Evolutionary conservation across 306 rosid genomes (phyloP).

Genomic region (Crotalaria pallida): DNA sequence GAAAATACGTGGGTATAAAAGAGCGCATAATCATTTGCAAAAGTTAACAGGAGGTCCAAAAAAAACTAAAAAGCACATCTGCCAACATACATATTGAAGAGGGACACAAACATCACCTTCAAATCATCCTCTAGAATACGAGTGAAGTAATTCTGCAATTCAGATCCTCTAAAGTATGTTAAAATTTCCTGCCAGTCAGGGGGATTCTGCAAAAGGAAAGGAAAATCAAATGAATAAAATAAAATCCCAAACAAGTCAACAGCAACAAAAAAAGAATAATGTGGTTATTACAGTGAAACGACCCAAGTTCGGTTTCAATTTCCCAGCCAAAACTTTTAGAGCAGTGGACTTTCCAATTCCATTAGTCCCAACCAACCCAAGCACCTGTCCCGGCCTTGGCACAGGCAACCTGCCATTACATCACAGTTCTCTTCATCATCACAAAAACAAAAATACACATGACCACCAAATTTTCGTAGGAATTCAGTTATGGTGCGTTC

Average conservation of each 20-base stretch:
- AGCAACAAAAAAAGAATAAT: background rate
- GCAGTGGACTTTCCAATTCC: slow-evolving; percentile 99
- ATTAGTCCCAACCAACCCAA: slow-evolving; percentile 94
- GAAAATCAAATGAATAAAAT: background rate
- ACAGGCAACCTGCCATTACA: slow-evolving; percentile 70
- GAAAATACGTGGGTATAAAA: background rate
- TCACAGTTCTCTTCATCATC: slow-evolving; percentile 11
- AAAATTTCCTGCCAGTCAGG: slow-evolving; percentile 99
- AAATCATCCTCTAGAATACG: slow-evolving; percentile 90
- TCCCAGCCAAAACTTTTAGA: slow-evolving; percentile 92
- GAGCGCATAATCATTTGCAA: background rate
- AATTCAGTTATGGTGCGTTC: background rate
- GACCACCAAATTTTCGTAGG: background rate
- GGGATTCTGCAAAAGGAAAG: slow-evolving; percentile 57
- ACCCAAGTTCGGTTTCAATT: slow-evolving; percentile 89
- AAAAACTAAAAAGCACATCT: background rate
- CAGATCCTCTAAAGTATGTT: slow-evolving; percentile 91
- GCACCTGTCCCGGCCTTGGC: slow-evolving; percentile 98
- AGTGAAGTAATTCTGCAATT: slow-evolving; percentile 90
- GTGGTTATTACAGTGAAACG: slow-evolving; percentile 68
- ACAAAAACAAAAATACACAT: slow-evolving; percentile 4
- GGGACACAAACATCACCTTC: slow-evolving; percentile 47
- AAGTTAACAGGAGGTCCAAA: background rate
- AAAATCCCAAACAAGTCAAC: background rate
- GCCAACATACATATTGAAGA: background rate